A percentile compares a stretch with the other conserved stretches of the same genome.
These are phyloP conservation scores for Centella asiatica DNA, from an alignment of 129 eudicot species.

Conservation along the genomic window DNA sequence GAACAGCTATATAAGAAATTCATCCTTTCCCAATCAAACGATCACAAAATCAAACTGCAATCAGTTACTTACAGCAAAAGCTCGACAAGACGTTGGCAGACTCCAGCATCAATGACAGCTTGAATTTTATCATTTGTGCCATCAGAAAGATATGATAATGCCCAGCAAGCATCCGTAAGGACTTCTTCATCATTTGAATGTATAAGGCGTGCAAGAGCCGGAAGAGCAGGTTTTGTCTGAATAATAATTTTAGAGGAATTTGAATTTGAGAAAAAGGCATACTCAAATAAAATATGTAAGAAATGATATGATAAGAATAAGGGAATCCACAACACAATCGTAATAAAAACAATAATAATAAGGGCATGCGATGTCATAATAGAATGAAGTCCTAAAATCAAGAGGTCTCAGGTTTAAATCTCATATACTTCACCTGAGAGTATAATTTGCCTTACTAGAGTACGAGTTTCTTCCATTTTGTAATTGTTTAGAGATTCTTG, in stretches of 20 bases:
- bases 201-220: constrained; percentile 8
- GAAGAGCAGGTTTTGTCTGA: constrained; percentile 15
- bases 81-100: constrained; percentile 12
- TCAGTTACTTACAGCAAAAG: constrained; percentile 11
- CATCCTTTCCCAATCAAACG: neutral
- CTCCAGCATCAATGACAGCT: constrained; percentile 16
- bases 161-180: constrained; percentile 12
- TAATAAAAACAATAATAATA: too few species aligned
- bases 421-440: too few species aligned
- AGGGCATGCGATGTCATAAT: too few species aligned
- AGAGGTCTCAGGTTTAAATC: too few species aligned
- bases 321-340: too few species aligned
- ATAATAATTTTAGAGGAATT: neutral
- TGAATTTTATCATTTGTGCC: constrained; percentile 17
- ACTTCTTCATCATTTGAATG: constrained; percentile 9
- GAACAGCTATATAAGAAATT: neutral
- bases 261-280: neutral
- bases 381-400: too few species aligned
- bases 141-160: constrained; percentile 15
- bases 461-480: too few species aligned
- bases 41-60: neutral
- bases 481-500: too few species aligned
- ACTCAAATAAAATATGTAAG: too few species aligned
- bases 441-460: too few species aligned
- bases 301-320: too few species aligned